Evolutionary conservation across 1,139 yeast species (phyloP), one percentile per base, ranked within the genome.

Genomic region (Sugiyamaella grinbergsii): DNA sequence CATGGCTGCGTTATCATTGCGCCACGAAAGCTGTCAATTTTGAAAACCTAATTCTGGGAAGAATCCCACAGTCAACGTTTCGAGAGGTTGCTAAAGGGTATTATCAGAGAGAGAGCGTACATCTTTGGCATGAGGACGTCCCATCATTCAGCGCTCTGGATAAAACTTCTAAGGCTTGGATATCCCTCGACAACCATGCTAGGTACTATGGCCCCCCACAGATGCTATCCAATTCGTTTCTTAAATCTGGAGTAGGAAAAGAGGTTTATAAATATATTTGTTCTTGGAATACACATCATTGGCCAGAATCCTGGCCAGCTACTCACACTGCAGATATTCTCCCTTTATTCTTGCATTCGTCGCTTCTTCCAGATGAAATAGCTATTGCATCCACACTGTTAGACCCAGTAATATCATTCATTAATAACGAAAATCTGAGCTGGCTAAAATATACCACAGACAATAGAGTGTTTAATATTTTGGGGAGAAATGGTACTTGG

Each of bases 311-410:
- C 4, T 38, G 44, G 44, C 49, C 49, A 13, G 49, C 37, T 5
- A 45, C 49, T 11, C 49, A 45, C 23, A 45, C 49, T 6, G 49
- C 49, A 11, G 49, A 45, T 26, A 42, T 45, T n/a, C 8, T 45
- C n/a, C 49, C 49, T 5, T 38, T 45, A 22, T 45, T 45, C 28
- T 18, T 45, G 16, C 49, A 45, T 19, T 10, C 15, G 4, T 45
- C 49, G 4, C 23, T 45, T 4, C 4, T 11, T 5, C 20, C 6
- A 6, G 29, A 45, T 11, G 49, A 45, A n/a, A 3, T n/a, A 5
- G 28, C 5, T 3, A 22, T 45, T 15, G 18, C 49, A 7, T 15
- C 7, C 19, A 19, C 18, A 11, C 37, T 45, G 23, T n/a, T 24
- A 4, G 42, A 38, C 20, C 28, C 49, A 5, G 8, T 45, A 11